Evolutionary conservation across 768 basidiomycete species (phyloP).

Genomic region (Agaricus bisporus): DNA sequence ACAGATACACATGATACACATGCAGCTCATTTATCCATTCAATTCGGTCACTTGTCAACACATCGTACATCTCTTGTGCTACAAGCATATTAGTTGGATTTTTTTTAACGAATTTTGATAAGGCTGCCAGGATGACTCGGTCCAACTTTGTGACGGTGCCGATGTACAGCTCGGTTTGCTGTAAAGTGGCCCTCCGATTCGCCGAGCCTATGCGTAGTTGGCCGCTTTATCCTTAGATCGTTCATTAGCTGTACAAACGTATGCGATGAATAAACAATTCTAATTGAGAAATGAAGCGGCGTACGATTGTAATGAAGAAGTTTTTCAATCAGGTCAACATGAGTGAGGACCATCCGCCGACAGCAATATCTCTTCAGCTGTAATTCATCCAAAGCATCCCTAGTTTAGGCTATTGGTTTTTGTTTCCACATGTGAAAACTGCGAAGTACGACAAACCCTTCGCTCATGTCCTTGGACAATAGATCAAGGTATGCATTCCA

Average conservation of each 20-base stretch:
- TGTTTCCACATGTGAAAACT: neutral
- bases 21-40: no score
- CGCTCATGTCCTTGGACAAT: conserved; percentile 72
- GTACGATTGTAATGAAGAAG: conserved; percentile 92
- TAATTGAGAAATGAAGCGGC: conserved; percentile 17
- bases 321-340: conserved; percentile 97
- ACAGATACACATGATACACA: no score
- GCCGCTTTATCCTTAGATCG: conserved; percentile 37
- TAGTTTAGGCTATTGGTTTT: conserved; percentile 21
- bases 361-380: conserved; percentile 95
- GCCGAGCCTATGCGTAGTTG: conserved; percentile 1
- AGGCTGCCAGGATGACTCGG: no score
- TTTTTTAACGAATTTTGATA: no score
- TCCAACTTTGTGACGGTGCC: no score
- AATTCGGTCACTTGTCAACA: no score
- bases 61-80: no score
- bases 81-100: no score
- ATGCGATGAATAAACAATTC: neutral
- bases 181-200: no score
- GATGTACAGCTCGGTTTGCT: no score
- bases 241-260: conserved; percentile 35
- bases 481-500: conserved; percentile 87
- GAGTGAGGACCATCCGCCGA: conserved; percentile 93
- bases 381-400: conserved; percentile 85
- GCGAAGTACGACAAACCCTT: conserved; percentile 60